These are phyloP conservation scores for Quercus cerris DNA, from an alignment of 306 rosid species.

Conservation along the genomic window DNA sequence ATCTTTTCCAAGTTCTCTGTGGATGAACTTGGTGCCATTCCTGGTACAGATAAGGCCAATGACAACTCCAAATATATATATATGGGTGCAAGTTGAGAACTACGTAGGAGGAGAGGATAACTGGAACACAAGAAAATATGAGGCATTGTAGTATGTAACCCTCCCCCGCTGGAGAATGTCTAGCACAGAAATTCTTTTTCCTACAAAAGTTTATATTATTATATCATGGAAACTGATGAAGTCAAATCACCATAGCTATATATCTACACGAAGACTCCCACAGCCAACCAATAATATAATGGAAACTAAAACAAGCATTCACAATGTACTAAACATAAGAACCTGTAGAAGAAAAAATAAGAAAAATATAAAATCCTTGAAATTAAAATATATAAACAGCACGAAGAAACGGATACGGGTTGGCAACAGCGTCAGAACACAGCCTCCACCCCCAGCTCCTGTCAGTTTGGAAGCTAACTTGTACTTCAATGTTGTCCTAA, in stretches of 20 bases:
- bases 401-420: constrained; percentile 68
- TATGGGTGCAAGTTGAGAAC: not conserved
- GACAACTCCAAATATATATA: not conserved
- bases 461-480: constrained; percentile 84
- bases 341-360: not conserved
- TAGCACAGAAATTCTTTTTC: not conserved
- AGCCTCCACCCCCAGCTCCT: constrained; percentile 99
- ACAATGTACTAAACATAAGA: not conserved
- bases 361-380: not conserved
- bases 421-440: constrained; percentile 93
- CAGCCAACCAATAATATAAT: not conserved
- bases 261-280: not conserved
- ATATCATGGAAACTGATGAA: not conserved
- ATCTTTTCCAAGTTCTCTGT: too few relatives aligned
- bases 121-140: not conserved
- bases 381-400: constrained; percentile 16
- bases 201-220: not conserved
- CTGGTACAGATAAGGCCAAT: not conserved
- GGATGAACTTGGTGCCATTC: not conserved
- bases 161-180: not conserved
- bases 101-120: not conserved
- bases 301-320: not conserved
- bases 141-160: not conserved
- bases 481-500: constrained; percentile 79
- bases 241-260: not conserved